Base-by-base conservation (phyloP, 768 basidiomycete genomes). In the Cubamyces sp. region DNA sequence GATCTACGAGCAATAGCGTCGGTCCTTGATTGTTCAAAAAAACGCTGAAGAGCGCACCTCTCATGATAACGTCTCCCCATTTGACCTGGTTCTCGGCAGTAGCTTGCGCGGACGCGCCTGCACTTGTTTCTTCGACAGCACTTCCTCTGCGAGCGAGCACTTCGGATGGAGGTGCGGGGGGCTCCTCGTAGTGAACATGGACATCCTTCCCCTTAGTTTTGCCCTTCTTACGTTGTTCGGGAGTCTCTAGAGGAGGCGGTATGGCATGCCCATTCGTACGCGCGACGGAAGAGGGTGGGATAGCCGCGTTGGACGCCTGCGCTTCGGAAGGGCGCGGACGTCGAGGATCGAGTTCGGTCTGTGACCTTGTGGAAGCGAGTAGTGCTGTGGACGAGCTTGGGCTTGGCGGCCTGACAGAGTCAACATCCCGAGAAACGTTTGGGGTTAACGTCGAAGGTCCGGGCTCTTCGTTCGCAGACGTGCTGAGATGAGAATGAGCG, bases 71-170 rank as follows among this genome's bases (percentile, higher is more conserved):
- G 39, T 88, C 84, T 16, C 81, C 85, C 74, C 75, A 77, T 12
- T 71, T 64, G 23, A 73, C 56, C 42, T 40, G 65, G 30, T 57
- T 57, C 43, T 68, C 68, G 7, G 52, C 54, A 34, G 47, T 62
- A 3, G 64, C 65, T 30, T 66, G 64, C 40, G 74, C 72, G 16
- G 79, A 81, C 0, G 87, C 86, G 45, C 84, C 87, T 15, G 88
- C 86, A 68, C 88, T 92, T 0, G 87, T 89, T 14, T 77, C 82
- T 5, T 81, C 81, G 0, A 88, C 78, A 3, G 83, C 82, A 19
- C 76, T 76, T 11, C 83, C 82, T 1, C 81, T 79, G 52, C 93
- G 78, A 30, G 82, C 78, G 26, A 96, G 79, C 4, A 96, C 93
- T 60, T 85, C 83, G 8, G 70, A 66, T 0, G 92, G 90, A 25